These are phyloP conservation scores for Aspergillus fischeri DNA, from an alignment of 2,329 filamentous ascomycete genomes.

Conservation along the genomic window DNA sequence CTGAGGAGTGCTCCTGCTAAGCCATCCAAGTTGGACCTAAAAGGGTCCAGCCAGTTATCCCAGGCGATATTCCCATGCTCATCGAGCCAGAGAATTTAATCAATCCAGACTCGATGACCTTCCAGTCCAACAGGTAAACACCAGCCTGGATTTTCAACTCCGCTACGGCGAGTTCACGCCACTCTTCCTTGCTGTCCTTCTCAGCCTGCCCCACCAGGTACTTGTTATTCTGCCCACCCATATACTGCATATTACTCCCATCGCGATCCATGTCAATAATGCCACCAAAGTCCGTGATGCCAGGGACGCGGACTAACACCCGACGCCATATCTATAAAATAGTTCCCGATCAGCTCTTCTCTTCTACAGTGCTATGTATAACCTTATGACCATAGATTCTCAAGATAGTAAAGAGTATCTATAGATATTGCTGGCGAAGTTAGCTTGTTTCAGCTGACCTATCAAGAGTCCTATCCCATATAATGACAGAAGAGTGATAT, in stretches of 20 bases:
- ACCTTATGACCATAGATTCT: too few relatives aligned
- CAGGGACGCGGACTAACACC: background rate
- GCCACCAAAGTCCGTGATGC: background rate
- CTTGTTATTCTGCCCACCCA: background rate
- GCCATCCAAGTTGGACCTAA: background rate
- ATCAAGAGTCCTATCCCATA: too few relatives aligned
- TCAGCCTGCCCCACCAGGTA: background rate
- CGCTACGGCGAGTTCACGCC: background rate
- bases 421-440: too few relatives aligned
- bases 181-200: background rate
- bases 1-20: background rate
- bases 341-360: too few relatives aligned
- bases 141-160: background rate
- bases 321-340: too few relatives aligned
- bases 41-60: background rate
- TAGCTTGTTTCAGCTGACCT: too few relatives aligned
- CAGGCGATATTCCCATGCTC: background rate
- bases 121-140: background rate
- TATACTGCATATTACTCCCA: background rate
- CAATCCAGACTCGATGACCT: background rate
- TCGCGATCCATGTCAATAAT: background rate
- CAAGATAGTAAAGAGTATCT: too few relatives aligned
- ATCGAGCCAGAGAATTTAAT: background rate
- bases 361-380: too few relatives aligned
- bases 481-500: too few relatives aligned